Conservation (phyloP, 192 early-diverging fungal genomes). For the Entomortierella chlamydospora region DNA sequence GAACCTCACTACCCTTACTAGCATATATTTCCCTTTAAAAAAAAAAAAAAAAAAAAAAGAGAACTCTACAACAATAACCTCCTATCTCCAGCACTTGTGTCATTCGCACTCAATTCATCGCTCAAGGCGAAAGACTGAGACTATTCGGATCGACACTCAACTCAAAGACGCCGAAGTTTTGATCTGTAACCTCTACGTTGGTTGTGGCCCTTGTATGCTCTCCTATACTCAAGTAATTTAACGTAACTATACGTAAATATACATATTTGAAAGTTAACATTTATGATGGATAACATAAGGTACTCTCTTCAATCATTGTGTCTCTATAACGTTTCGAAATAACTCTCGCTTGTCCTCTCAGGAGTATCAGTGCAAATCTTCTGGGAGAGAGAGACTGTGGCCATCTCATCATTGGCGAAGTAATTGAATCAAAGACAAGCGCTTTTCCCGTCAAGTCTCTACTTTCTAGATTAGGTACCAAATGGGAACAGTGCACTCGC, state of each 20-base stretch:
- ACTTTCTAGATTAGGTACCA: slow-evolving; percentile 58
- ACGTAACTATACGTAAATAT: background rate
- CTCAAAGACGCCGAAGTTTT: slow-evolving; percentile 24
- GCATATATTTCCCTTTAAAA: too few relatives aligned
- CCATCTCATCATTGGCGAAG: slow-evolving; percentile 67
- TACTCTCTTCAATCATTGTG: too few relatives aligned
- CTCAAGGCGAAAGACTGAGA: slow-evolving; percentile 2
- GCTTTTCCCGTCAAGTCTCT: slow-evolving; percentile 68
- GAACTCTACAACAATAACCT: slow-evolving; percentile 1
- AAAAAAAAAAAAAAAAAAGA: too few relatives aligned
- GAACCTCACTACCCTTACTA: too few relatives aligned
- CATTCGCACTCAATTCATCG: slow-evolving; percentile 2
- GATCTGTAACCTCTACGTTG: slow-evolving; percentile 21
- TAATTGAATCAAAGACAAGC: slow-evolving; percentile 71
- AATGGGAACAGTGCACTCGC: slow-evolving; percentile 69
- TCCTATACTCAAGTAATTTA: too few relatives aligned
- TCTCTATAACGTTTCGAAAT: too few relatives aligned
- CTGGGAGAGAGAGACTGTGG: slow-evolving; percentile 52
- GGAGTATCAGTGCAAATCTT: background rate
- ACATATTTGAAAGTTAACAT: background rate
- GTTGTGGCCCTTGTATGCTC: slow-evolving; percentile 22
- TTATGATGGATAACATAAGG: too few relatives aligned
- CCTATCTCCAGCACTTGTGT: slow-evolving; percentile 18
- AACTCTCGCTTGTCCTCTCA: slow-evolving; percentile 19
- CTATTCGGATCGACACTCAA: background rate